Evolutionary conservation across 495 filamentous ascomycete species (phyloP).

Genomic region (Penicillium crystallinum): DNA sequence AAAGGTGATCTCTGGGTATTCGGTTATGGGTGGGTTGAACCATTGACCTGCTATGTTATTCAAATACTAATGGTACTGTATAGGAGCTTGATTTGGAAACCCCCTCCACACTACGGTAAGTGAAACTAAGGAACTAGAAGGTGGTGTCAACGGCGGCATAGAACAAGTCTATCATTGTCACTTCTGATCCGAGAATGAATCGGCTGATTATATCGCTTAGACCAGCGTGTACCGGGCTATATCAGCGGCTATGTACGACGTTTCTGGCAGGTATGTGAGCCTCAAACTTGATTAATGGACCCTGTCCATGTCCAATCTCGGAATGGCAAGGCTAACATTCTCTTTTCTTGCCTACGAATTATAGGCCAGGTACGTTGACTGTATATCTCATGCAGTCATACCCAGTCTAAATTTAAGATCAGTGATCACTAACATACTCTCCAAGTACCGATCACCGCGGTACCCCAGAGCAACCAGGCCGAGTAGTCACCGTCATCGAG

Average conservation of each 20-base stretch:
- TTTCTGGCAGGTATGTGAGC: constrained; percentile 78
- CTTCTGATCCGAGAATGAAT: neutral
- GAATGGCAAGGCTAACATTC: constrained; percentile 8
- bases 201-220: constrained; percentile 38
- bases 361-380: constrained; percentile 31
- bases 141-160: neutral
- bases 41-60: neutral
- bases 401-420: too few relatives aligned
- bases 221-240: constrained; percentile 81
- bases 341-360: constrained; percentile 5
- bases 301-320: neutral
- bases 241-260: constrained; percentile 90
- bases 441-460: constrained; percentile 85
- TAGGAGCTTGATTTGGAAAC: constrained; percentile 98
- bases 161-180: neutral
- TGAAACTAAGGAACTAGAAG: neutral
- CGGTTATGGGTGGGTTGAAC: constrained; percentile 73
- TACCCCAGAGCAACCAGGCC: constrained; percentile 77
- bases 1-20: constrained; percentile 78
- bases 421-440: neutral
- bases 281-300: neutral
- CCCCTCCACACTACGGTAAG: constrained; percentile 90
- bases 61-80: neutral
- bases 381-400: neutral
- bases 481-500: constrained; percentile 90